Evolutionary conservation across 306 rosid genomes (phyloP).

Genomic region (Begonia fuchsioides): DNA sequence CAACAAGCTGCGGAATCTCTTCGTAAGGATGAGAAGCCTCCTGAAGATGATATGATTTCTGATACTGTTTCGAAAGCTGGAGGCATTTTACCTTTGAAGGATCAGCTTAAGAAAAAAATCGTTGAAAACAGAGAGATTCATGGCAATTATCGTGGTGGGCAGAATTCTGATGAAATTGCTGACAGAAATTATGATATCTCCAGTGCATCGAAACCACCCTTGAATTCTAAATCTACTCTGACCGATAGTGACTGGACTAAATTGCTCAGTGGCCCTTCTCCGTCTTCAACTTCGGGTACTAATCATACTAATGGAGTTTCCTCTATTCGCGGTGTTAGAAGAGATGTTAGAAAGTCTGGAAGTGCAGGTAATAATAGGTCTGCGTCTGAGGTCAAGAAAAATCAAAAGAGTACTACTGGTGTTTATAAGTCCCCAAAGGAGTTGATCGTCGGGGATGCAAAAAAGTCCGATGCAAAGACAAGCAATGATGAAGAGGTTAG

Average conservation of each 20-base stretch:
- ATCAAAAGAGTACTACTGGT: slow-evolving; percentile 21
- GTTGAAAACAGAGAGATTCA: slow-evolving; percentile 27
- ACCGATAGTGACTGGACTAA: slow-evolving; percentile 86
- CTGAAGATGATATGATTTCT: slow-evolving; percentile 25
- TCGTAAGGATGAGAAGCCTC: slow-evolving; percentile 54
- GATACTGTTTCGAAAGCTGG: slow-evolving; percentile 34
- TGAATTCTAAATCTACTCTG: slow-evolving; percentile 27
- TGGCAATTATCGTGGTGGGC: slow-evolving; percentile 47
- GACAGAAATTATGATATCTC: slow-evolving; percentile 20
- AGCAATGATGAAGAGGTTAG: slow-evolving; percentile 49
- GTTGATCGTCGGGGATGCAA: slow-evolving; percentile 17
- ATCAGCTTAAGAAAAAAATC: slow-evolving; percentile 70
- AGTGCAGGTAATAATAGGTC: slow-evolving; percentile 17
- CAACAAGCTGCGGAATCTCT: slow-evolving; percentile 98
- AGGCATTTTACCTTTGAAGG: slow-evolving; percentile 46
- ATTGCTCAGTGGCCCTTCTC: slow-evolving; percentile 52
- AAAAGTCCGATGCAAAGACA: slow-evolving; percentile 39
- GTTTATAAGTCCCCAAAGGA: slow-evolving; percentile 22
- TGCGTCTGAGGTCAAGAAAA: slow-evolving; percentile 33
- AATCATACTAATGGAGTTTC: slow-evolving; percentile 26
- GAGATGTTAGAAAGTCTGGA: slow-evolving; percentile 32
- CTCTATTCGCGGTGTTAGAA: slow-evolving; percentile 35
- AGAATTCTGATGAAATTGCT: slow-evolving; percentile 18
- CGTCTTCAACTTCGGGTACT: slow-evolving; percentile 20
- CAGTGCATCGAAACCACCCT: slow-evolving; percentile 27